Conservation (phyloP, 1,139 yeast genomes). For the Trichomonascaceae sp. region DNA sequence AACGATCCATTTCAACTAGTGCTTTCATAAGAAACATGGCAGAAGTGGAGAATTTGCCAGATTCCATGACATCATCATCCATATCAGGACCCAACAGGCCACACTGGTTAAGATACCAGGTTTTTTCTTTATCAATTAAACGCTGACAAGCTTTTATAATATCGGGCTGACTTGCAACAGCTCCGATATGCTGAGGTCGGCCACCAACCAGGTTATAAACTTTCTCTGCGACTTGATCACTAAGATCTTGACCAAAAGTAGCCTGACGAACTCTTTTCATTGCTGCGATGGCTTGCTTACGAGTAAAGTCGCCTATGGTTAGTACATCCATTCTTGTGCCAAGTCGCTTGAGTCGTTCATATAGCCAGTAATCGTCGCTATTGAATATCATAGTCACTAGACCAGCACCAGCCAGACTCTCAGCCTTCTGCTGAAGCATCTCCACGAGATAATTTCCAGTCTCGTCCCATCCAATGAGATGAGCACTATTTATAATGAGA, state of each 20-base stretch:
- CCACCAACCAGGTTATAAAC: slow-evolving; percentile 76
- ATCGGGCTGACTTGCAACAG: slow-evolving; percentile 62
- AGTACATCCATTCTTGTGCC: slow-evolving; percentile 73
- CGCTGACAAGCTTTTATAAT: slow-evolving; percentile 60
- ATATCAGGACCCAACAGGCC: slow-evolving; percentile 67
- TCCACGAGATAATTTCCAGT: slow-evolving; percentile 70
- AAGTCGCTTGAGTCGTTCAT: slow-evolving; percentile 64
- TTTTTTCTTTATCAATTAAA: slow-evolving; percentile 71
- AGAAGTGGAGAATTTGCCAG: slow-evolving; percentile 69
- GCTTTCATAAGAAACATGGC: slow-evolving; percentile 73
- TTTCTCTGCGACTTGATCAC: slow-evolving; percentile 42
- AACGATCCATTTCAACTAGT: slow-evolving; percentile 59
- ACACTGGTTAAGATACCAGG: slow-evolving; percentile 82
- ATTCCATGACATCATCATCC: slow-evolving; percentile 89
- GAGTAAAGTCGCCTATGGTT: slow-evolving; percentile 59
- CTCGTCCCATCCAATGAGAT: slow-evolving; percentile 63
- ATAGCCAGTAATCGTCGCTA: slow-evolving; percentile 84
- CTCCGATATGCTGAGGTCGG: slow-evolving; percentile 73
- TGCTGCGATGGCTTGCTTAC: slow-evolving; percentile 53
- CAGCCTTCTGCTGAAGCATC: slow-evolving; percentile 77
- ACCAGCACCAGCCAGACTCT: slow-evolving; percentile 68
- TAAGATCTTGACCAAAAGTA: slow-evolving; percentile 38
- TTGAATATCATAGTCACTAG: slow-evolving; percentile 70
- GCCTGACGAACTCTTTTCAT: slow-evolving; percentile 48
- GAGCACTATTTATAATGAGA: slow-evolving; percentile 67